Conservation (phyloP, 1,284 basidiomycete species). For the Tetrapyrgos nigripes region DNA sequence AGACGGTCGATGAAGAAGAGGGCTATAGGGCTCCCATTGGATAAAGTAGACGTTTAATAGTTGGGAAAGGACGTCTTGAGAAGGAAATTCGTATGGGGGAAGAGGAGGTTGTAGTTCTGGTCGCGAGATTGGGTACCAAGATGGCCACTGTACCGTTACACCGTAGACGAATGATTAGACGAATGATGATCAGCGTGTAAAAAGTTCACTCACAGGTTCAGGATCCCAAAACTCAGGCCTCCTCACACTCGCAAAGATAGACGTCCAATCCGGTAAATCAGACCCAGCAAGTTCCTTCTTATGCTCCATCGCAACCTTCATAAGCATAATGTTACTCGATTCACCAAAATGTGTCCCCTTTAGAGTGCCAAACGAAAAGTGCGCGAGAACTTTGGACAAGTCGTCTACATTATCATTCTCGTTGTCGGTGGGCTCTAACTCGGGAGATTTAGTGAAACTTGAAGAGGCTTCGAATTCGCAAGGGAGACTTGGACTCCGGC, state of each 20-base stretch:
- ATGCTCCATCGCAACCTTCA: conserved; percentile 4
- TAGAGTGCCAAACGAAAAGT: background rate
- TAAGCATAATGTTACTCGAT: conserved; percentile 5
- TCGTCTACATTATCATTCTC: background rate
- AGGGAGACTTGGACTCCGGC: no score
- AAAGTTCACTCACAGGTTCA: background rate
- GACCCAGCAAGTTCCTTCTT: background rate
- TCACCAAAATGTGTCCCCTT: conserved; percentile 3
- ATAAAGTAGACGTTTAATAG: background rate
- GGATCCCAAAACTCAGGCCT: conserved; percentile 7
- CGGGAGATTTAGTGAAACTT: no score
- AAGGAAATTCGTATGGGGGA: conserved; percentile 4
- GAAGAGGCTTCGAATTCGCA: no score
- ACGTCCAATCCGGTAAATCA: background rate
- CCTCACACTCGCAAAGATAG: background rate
- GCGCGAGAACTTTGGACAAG: background rate
- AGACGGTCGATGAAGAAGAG: conserved; percentile 11
- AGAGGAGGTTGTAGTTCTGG: background rate
- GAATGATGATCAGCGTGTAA: background rate
- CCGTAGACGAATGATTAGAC: background rate
- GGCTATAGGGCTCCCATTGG: background rate
- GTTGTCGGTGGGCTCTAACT: background rate
- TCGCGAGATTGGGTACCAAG: background rate
- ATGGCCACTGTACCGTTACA: background rate
- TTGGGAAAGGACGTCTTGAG: background rate